A percentile compares a stretch with the other conserved stretches of the same genome.
Conservation (phyloP, 2,329 filamentous ascomycete genomes). For the Fusarium sp. region DNA sequence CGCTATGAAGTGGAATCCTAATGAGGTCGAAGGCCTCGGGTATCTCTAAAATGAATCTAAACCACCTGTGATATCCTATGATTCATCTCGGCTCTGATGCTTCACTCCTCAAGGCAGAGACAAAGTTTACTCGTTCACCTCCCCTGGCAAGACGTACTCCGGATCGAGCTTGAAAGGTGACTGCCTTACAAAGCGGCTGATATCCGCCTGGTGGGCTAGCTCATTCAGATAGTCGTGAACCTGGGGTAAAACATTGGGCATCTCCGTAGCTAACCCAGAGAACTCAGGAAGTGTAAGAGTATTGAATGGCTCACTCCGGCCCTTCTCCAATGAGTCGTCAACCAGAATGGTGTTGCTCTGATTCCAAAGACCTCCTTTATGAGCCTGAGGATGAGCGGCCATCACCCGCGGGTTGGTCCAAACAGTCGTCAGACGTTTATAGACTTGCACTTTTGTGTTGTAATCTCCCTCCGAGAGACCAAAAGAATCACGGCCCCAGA, state of each 20-base stretch:
- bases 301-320: slow-evolving; percentile 84
- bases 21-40: slow-evolving; percentile 30
- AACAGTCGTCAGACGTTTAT: slow-evolving; percentile 82
- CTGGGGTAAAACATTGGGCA: slow-evolving; percentile 62
- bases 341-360: slow-evolving; percentile 91
- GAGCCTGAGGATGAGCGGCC: slow-evolving; percentile 58
- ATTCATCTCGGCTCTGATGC: background rate
- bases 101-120: background rate
- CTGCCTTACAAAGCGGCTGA: slow-evolving; percentile 70
- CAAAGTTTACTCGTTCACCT: background rate
- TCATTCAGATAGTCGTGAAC: slow-evolving; percentile 73
- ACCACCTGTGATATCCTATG: background rate
- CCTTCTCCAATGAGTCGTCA: slow-evolving; percentile 88
- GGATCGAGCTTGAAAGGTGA: slow-evolving; percentile 61
- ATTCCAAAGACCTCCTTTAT: slow-evolving; percentile 68
- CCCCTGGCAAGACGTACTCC: slow-evolving; percentile 37
- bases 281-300: slow-evolving; percentile 86
- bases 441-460: slow-evolving; percentile 80
- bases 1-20: background rate
- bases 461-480: slow-evolving; percentile 75
- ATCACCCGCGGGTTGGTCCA: slow-evolving; percentile 70
- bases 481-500: slow-evolving; percentile 85
- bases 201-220: slow-evolving; percentile 66
- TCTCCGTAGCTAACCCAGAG: slow-evolving; percentile 58
- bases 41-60: slow-evolving; percentile 29